These are phyloP conservation scores for Sarcomyxa edulis DNA, from an alignment of 768 basidiomycete genomes.

Conservation along the genomic window DNA sequence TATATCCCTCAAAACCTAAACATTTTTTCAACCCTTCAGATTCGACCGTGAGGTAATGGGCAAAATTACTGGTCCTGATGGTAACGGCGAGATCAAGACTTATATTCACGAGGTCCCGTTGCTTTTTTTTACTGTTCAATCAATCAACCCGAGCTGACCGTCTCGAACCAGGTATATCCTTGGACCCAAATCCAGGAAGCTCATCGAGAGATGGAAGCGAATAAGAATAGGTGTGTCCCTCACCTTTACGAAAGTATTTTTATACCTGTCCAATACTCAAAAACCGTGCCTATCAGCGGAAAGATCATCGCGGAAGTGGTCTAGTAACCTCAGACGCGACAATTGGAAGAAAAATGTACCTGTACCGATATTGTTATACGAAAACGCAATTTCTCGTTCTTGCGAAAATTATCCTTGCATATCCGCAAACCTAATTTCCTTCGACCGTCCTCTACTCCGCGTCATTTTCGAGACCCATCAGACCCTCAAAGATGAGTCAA, in stretches of 20 bases:
- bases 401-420: too few species aligned
- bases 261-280: too few species aligned
- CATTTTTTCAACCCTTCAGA: constrained; percentile 21
- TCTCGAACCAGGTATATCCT: constrained; percentile 54
- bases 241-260: constrained; percentile 3
- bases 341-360: too few species aligned
- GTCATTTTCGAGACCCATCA: too few species aligned
- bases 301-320: constrained; percentile 41
- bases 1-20: not conserved
- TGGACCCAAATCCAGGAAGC: constrained; percentile 79
- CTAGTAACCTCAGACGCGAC: constrained; percentile 11
- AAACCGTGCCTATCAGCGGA: constrained; percentile 25
- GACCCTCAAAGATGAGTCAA: too few species aligned
- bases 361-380: too few species aligned
- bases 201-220: constrained; percentile 79
- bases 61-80: constrained; percentile 52
- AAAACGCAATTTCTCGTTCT: too few species aligned
- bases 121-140: constrained; percentile 6
- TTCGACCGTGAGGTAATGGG: constrained; percentile 52
- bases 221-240: constrained; percentile 41
- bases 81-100: constrained; percentile 57
- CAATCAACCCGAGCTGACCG: constrained; percentile 9
- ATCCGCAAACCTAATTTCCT: too few species aligned
- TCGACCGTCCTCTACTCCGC: too few species aligned
- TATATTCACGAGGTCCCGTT: constrained; percentile 73